A percentile compares a stretch with the other conserved stretches of the same genome.
phyloP scores from a whole-genome alignment of 176 grass and related monocot genomes.

The Musa beccarii region DNA sequence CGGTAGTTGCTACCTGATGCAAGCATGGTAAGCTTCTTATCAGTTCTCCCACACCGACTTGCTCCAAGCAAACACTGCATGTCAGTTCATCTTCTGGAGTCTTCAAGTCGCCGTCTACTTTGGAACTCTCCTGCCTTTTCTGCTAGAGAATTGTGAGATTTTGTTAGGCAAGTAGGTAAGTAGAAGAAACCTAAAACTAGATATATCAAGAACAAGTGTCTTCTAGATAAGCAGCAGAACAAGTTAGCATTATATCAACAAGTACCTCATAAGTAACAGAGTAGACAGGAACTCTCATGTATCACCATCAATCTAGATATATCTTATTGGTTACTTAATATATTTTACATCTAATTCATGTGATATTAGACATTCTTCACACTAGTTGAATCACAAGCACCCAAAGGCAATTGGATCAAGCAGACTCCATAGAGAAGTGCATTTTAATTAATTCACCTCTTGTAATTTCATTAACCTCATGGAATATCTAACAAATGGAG shows the following conservation, averaged over 20 bases:
- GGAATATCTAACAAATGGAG: not conserved
- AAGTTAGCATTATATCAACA: not conserved
- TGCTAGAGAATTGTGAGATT: slow-evolving; percentile 30
- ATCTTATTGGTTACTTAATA: not conserved
- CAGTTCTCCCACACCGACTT: slow-evolving; percentile 65
- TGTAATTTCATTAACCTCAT: not conserved
- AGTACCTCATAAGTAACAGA: not conserved
- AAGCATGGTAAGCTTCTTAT: slow-evolving; percentile 88
- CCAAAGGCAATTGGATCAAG: not conserved
- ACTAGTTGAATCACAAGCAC: not conserved
- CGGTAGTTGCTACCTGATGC: slow-evolving; percentile 58
- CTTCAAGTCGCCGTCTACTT: slow-evolving; percentile 39
- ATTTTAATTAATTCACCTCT: not conserved
- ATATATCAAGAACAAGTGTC: too few species aligned
- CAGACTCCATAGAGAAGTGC: not conserved
- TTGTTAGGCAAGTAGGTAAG: not conserved
- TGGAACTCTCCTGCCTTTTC: slow-evolving; percentile 48
- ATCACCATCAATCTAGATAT: not conserved
- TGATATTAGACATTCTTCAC: not conserved
- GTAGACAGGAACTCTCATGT: not conserved
- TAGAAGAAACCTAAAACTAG: too few species aligned
- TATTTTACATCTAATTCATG: not conserved
- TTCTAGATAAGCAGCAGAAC: not conserved
- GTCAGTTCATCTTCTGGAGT: slow-evolving; percentile 62
- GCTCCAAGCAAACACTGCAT: slow-evolving; percentile 95